phyloP scores from a whole-genome alignment of 139 green algal species.

The Diplosphaera chodatii region DNA sequence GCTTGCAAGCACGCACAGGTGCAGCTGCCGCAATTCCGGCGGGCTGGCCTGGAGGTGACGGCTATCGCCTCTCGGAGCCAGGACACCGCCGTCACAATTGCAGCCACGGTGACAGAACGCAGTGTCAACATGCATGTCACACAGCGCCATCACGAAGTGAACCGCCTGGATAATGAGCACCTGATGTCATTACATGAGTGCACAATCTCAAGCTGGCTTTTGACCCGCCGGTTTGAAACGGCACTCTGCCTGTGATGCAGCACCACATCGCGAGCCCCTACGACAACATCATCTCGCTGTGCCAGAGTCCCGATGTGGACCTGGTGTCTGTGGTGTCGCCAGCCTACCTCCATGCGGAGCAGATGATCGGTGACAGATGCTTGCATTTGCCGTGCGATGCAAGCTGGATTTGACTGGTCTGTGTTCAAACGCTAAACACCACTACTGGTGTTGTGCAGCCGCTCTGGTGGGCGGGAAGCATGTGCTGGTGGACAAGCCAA shows the following conservation, averaged over 20 bases:
- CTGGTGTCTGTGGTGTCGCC: slow-evolving; percentile 6
- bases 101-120: neutral
- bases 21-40: slow-evolving; percentile 11
- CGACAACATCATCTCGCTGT: neutral
- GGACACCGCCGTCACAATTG: slow-evolving; percentile 1
- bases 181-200: neutral
- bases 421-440: too few relatives aligned
- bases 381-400: too few relatives aligned
- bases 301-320: slow-evolving; percentile 6
- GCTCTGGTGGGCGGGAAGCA: slow-evolving; percentile 15
- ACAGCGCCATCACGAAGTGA: too few relatives aligned
- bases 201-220: neutral
- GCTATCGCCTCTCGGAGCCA: slow-evolving; percentile 6
- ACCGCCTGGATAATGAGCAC: neutral
- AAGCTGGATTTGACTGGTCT: too few relatives aligned
- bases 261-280: neutral
- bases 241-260: neutral
- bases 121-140: too few relatives aligned
- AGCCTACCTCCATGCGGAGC: slow-evolving; percentile 6
- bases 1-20: neutral
- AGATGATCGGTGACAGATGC: slow-evolving; percentile 3
- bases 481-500: slow-evolving; percentile 20
- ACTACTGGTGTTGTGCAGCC: neutral
- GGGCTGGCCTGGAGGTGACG: slow-evolving; percentile 5
- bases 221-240: too few relatives aligned